phyloP scores from a whole-genome alignment of 2,329 filamentous ascomycete species.

The Penicillium griseofulvum region DNA sequence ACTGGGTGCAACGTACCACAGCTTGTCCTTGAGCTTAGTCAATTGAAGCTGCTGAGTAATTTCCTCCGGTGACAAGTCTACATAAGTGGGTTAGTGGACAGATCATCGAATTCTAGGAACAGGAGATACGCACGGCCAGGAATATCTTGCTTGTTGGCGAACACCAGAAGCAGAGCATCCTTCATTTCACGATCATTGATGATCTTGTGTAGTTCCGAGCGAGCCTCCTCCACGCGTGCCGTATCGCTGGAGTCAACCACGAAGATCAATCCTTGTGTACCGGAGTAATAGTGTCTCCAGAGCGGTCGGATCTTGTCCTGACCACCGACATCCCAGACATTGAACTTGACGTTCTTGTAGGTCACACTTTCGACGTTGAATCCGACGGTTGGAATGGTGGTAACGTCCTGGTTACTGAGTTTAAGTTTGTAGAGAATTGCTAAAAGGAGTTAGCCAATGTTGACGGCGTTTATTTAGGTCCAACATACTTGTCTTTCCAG shows the following conservation, averaged over 20 bases:
- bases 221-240: conserved; percentile 86
- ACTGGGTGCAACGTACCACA: conserved; percentile 82
- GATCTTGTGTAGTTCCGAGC: conserved; percentile 91
- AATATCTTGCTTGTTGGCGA: conserved; percentile 99
- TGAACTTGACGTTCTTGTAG: conserved; percentile 99
- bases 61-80: conserved; percentile 76
- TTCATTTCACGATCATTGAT: conserved; percentile 98
- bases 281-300: conserved; percentile 96
- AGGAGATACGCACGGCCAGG: conserved; percentile 61
- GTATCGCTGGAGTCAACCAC: conserved; percentile 95
- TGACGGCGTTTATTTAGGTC: background rate
- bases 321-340: conserved; percentile 97
- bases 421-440: conserved; percentile 98
- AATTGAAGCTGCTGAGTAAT: conserved; percentile 76
- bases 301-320: conserved; percentile 98
- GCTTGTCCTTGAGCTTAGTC: conserved; percentile 74
- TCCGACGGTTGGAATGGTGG: conserved; percentile 95
- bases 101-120: background rate
- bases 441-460: conserved; percentile 21
- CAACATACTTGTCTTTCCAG: conserved; percentile 80
- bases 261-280: conserved; percentile 97
- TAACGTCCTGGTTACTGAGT: conserved; percentile 88
- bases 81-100: conserved; percentile 17
- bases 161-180: conserved; percentile 88
- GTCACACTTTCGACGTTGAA: conserved; percentile 99